Evolutionary conservation across 495 filamentous ascomycete genomes (phyloP).

Genomic region (Sabuloglossum arenarium): DNA sequence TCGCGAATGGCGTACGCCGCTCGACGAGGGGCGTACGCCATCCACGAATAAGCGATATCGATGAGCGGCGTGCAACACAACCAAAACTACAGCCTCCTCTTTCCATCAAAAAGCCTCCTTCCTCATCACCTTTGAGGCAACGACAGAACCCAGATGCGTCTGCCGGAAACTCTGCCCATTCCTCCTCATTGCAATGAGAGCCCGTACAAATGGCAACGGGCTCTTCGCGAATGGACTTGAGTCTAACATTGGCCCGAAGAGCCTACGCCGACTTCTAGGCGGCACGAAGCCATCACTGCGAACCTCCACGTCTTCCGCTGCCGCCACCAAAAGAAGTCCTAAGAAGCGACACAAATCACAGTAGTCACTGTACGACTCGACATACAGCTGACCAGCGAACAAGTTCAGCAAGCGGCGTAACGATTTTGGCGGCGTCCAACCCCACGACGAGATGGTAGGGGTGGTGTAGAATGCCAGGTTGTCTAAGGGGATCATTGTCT

Average conservation of each 20-base stretch:
- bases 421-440: background rate
- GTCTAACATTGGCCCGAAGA: no score
- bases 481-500: background rate
- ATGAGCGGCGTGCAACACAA: no score
- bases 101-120: no score
- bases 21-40: no score
- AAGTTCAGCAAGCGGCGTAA: background rate
- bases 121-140: no score
- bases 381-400: background rate
- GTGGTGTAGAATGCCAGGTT: background rate
- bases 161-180: conserved; percentile 30
- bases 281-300: no score
- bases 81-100: no score
- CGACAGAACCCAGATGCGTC: conserved; percentile 36
- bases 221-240: background rate
- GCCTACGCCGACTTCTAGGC: no score
- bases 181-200: conserved; percentile 30
- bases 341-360: background rate
- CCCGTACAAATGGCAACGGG: conserved; percentile 20
- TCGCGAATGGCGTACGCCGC: no score
- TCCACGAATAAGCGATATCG: no score
- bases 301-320: no score
- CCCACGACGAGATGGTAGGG: background rate
- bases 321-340: no score
- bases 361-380: background rate